Evolutionary conservation across 768 basidiomycete species (phyloP), one percentile per base, ranked within the genome.

Genomic region (Podaxis rugospora): DNA sequence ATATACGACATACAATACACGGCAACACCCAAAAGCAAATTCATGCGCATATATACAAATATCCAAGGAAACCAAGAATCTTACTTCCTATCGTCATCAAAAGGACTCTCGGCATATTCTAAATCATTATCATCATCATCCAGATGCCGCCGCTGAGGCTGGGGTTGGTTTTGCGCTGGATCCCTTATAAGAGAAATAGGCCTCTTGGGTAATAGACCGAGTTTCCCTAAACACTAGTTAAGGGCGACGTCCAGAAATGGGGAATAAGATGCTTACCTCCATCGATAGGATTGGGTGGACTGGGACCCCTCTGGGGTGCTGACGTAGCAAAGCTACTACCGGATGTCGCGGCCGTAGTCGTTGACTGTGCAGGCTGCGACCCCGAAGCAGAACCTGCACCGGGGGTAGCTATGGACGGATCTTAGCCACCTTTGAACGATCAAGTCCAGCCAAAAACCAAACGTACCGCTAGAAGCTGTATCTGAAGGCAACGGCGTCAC

Each of bases 101-200:
- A 91, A 37, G 89, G 89, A 66, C 84, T 89, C 78, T 89, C 87
- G 3, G 82, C 79, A 70, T 88, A 90, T 70, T 89, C 89, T 65
- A 88, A 67, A n/a, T 83, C 85, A 49, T 85, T 85, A 5, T 79
- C 75, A 44, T 79, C 75, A 25, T 78, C 72, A 42, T 65, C 72
- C 28, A 69, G 25, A 57, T 62, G 46, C 59, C 44, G 58, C 27
- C 53, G 52, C 47, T 59, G 36, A 50, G 56, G 59, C 63, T 57
- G 55, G 66, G 65, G 63, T 66, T 62, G 59, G 58, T 16, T 57
- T 40, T 57, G 44, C 14, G 68, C 55, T 50, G 65, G 65, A 42
- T 69, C 71, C 28, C 68, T 69, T 14, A 74, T 56, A 28, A 74
- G 65, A 6, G 88, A 85, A 13, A 92, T 89, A 5, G 89, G 88